Evolutionary conservation across 768 basidiomycete genomes (phyloP).

Genomic region (Candolleomyces efflorescens): DNA sequence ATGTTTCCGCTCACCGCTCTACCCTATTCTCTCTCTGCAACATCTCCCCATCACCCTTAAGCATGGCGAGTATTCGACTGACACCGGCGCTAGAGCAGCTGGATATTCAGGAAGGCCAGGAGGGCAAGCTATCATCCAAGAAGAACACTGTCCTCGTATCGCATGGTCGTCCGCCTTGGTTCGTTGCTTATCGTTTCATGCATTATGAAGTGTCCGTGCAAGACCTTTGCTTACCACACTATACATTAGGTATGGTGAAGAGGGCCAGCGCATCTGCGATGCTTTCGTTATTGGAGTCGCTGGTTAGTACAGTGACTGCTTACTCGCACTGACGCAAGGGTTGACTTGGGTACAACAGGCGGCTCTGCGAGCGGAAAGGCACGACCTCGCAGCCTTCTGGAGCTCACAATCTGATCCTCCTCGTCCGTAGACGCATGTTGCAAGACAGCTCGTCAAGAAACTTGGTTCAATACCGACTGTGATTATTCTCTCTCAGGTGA

Average conservation of each 20-base stretch:
- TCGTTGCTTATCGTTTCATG: constrained; percentile 13
- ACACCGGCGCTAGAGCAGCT: neutral
- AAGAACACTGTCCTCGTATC: constrained; percentile 80
- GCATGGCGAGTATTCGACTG: neutral
- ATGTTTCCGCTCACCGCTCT: neutral
- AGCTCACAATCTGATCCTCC: neutral
- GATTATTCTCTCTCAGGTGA: constrained; percentile 85
- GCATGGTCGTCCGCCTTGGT: constrained; percentile 87
- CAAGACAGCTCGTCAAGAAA: constrained; percentile 72
- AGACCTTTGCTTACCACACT: too few relatives aligned
- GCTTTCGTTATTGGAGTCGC: constrained; percentile 86
- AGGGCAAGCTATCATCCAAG: constrained; percentile 37
- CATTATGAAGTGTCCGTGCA: neutral
- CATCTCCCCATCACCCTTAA: neutral
- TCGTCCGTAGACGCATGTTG: constrained; percentile 69
- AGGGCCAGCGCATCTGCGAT: constrained; percentile 63
- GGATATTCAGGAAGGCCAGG: neutral
- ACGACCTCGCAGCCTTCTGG: constrained; percentile 8
- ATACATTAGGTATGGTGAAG: constrained; percentile 64
- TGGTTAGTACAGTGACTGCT: constrained; percentile 41
- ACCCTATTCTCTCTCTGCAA: neutral
- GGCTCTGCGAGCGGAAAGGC: constrained; percentile 90
- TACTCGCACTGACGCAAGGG: neutral
- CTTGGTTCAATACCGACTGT: constrained; percentile 85
- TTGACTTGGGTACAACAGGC: constrained; percentile 34